Evolutionary conservation across 2,329 filamentous ascomycete genomes (phyloP), one percentile per base, ranked within the genome.

Genomic region (Neofusicoccum ribis): DNA sequence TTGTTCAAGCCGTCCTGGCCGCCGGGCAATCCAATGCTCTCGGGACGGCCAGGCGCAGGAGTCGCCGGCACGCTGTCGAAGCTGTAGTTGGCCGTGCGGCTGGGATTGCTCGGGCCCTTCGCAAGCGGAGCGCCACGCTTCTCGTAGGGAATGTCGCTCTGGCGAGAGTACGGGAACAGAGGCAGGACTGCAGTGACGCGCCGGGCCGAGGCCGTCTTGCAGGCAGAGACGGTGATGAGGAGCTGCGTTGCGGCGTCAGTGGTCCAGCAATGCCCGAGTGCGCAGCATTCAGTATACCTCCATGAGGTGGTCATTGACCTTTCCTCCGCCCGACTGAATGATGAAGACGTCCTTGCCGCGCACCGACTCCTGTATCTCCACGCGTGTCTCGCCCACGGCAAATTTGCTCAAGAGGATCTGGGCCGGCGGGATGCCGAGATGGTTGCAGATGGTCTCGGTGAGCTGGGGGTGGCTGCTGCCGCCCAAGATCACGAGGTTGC

Each of bases 291-390:
- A 61, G 37, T 44, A 61, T 65, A 65, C 63, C 76, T 99, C 95
- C 82, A 99, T 91, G 69, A 99, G 88, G 80, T 96, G 89, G 80
- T 99, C 95, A 77, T 99, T 99, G 80, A 97, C 92, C 73, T 91
- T 91, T 69, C 92, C 93, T 71, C 92, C 92, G 71, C 92, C 93
- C 47, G 92, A 95, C 80, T 98, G 94, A 73, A 99, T 92, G 76
- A 98, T 97, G 82, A 96, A 99, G 77, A 97, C 95, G 87, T 99
- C 95, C 79, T 99, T 99, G 72, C 92, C 95, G 72, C 95, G 91
- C 60, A 99, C 95, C 14, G 93, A 97, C 79, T 99, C 95, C 77
- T 93, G 87, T 74, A 99, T 96, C 80, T 98, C 95, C 68, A 96
- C 94, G 64, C 94, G 89, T 70, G 91, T 96, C 82, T 98, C 95